phyloP scores from a whole-genome alignment of 2,329 filamentous ascomycete genomes.

The Pseudogymnoascus sp. region DNA sequence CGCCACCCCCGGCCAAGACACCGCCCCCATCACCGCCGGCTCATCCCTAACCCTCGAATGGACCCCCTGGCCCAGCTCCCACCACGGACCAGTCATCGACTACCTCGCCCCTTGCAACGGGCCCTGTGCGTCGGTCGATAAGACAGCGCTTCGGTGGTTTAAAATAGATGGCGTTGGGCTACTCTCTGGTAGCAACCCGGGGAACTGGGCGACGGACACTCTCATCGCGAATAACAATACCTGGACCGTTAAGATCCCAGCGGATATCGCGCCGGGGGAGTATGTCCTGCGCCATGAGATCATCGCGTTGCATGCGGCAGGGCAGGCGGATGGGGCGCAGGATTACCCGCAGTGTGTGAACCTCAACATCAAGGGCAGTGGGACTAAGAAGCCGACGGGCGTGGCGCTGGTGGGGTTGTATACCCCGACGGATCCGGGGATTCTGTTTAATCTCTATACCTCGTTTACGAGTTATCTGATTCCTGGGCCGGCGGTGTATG shows the following conservation, averaged over 20 bases:
- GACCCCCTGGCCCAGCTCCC: constrained; percentile 56
- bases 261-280: constrained; percentile 32
- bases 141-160: constrained; percentile 33
- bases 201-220: constrained; percentile 35
- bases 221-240: constrained; percentile 36
- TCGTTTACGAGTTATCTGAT: constrained; percentile 30
- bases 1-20: constrained; percentile 41
- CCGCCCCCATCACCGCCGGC: constrained; percentile 55
- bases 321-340: constrained; percentile 35
- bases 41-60: constrained; percentile 50
- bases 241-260: constrained; percentile 36
- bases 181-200: constrained; percentile 28
- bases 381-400: constrained; percentile 17
- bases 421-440: constrained; percentile 31
- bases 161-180: constrained; percentile 35
- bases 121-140: constrained; percentile 34
- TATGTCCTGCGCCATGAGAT: constrained; percentile 38
- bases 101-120: constrained; percentile 30
- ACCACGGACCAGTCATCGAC: constrained; percentile 37
- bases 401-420: constrained; percentile 27
- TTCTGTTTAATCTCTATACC: constrained; percentile 36
- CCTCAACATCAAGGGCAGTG: constrained; percentile 30
- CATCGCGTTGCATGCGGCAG: constrained; percentile 37
- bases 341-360: constrained; percentile 38
- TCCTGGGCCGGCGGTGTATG: constrained; percentile 34